Evolutionary conservation across 805 yeast species (phyloP).

Genomic region (Yarrowia porcina): DNA sequence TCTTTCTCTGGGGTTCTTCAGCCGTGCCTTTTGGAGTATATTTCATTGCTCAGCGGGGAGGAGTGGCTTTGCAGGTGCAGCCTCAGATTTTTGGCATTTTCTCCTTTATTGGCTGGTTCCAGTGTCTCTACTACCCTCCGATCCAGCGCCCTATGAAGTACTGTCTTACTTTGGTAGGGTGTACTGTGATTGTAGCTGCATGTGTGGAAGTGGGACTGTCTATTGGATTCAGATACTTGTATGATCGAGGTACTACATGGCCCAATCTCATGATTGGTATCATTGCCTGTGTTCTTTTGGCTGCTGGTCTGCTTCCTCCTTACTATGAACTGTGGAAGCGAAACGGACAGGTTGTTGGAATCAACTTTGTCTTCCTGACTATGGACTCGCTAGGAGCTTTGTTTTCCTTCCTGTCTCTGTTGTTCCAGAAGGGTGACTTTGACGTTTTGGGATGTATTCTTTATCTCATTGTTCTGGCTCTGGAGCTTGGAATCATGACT

Average conservation of each 20-base stretch:
- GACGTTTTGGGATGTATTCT: slow-evolving; percentile 79
- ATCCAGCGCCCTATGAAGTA: slow-evolving; percentile 39
- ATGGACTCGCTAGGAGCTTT: slow-evolving; percentile 82
- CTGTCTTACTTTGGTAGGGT: slow-evolving; percentile 40
- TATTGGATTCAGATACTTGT: slow-evolving; percentile 58
- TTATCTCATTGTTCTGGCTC: slow-evolving; percentile 65
- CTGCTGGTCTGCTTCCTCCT: slow-evolving; percentile 81
- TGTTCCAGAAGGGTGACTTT: slow-evolving; percentile 51
- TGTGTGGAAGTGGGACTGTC: slow-evolving; percentile 71
- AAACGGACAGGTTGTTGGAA: slow-evolving; percentile 81
- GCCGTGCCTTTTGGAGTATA: slow-evolving; percentile 88
- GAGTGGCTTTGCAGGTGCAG: slow-evolving; percentile 77
- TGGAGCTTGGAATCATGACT: slow-evolving; percentile 73
- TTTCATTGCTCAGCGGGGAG: slow-evolving; percentile 66
- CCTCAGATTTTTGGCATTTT: slow-evolving; percentile 79
- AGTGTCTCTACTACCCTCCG: slow-evolving; percentile 76
- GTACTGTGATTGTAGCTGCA: slow-evolving; percentile 46
- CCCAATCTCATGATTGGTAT: slow-evolving; percentile 79
- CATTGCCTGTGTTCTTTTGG: slow-evolving; percentile 70
- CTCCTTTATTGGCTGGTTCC: slow-evolving; percentile 63
- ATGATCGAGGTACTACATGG: slow-evolving; percentile 57
- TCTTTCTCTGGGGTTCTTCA: slow-evolving; percentile 74
- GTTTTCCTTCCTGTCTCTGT: slow-evolving; percentile 64
- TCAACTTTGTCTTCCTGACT: slow-evolving; percentile 72
- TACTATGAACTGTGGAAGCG: slow-evolving; percentile 79